Percentiles rank a stretch among this genome's conserved stretches.
Conservation (phyloP, 306 rosid species). For the Acacia acuminata region DNA sequence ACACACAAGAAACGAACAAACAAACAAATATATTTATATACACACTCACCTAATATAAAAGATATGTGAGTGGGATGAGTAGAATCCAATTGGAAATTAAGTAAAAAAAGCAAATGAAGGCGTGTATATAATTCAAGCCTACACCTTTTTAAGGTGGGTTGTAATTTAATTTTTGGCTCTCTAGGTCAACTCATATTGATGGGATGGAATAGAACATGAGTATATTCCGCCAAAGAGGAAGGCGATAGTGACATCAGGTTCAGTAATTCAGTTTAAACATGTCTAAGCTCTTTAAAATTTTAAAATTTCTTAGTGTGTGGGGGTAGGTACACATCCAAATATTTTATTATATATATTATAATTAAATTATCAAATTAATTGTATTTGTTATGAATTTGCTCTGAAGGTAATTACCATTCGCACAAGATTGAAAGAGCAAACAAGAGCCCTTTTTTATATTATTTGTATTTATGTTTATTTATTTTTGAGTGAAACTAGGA, state of each 20-base stretch:
- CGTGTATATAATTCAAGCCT: not conserved
- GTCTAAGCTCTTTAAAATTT: not conserved
- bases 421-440: too few species aligned
- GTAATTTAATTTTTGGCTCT: not conserved
- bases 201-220: not conserved
- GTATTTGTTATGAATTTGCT: not conserved
- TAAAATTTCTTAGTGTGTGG: not conserved
- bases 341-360: too few species aligned
- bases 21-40: not conserved
- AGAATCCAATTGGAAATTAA: not conserved
- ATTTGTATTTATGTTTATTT: too few species aligned
- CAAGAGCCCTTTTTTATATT: too few species aligned
- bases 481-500: too few species aligned
- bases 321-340: not conserved
- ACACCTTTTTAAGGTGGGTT: not conserved
- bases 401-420: too few species aligned
- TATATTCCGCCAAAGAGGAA: not conserved
- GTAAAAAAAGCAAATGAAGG: not conserved
- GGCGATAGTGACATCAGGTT: not conserved
- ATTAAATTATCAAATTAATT: too few species aligned
- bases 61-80: not conserved
- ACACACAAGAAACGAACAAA: not conserved
- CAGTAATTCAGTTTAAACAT: not conserved
- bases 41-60: not conserved
- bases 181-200: not conserved